A percentile compares a stretch with the other conserved stretches of the same genome.
phyloP scores from a whole-genome alignment of 495 filamentous ascomycete genomes.

The Cenococcum geophilum region DNA sequence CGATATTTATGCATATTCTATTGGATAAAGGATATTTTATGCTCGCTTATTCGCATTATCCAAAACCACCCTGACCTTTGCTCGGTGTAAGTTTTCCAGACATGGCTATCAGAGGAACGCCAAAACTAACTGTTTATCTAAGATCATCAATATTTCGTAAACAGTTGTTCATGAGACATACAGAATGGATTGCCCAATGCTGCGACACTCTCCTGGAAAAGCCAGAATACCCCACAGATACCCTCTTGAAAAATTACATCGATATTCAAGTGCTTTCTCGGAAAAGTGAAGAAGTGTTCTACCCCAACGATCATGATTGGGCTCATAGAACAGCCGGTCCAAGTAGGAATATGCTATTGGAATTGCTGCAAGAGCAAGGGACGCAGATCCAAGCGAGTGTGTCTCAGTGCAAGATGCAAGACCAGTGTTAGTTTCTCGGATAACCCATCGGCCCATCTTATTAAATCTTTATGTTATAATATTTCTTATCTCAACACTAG shows the following conservation, averaged over 20 bases:
- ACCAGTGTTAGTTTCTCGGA: neutral
- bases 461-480: neutral
- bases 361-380: neutral
- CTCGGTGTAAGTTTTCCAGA: slow-evolving; percentile 2
- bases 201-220: neutral
- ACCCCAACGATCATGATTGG: neutral
- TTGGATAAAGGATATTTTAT: no score
- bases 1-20: no score
- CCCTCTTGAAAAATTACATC: neutral
- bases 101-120: neutral
- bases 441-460: neutral
- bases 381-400: neutral
- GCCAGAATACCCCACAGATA: neutral
- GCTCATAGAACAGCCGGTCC: neutral
- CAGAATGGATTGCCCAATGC: slow-evolving; percentile 1
- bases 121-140: neutral
- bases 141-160: slow-evolving; percentile 4
- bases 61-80: no score
- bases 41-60: no score
- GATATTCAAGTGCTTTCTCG: neutral
- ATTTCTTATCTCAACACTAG: neutral
- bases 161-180: slow-evolving; percentile 5
- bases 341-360: neutral
- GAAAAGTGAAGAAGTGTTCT: neutral
- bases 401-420: neutral